Percentiles rank a stretch among this genome's conserved stretches.
Evolutionary conservation across 148 eudicot genomes (phyloP).

Genomic region (Dianthus caryophyllus): DNA sequence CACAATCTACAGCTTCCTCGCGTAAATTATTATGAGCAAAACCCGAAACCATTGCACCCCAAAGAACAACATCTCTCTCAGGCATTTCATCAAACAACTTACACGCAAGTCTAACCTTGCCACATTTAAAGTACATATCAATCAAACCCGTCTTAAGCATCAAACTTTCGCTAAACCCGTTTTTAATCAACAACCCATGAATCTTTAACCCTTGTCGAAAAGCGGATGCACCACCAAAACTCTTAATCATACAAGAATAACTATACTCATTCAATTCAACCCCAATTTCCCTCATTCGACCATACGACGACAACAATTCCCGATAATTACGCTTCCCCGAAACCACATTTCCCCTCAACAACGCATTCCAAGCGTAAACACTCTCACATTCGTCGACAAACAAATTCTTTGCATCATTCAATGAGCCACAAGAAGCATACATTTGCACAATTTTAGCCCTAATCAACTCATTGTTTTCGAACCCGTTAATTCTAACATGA

Average conservation of each 20-base stretch:
- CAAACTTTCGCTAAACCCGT: constrained; percentile 52
- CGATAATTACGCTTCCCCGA: constrained; percentile 45
- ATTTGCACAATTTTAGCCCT: constrained; percentile 59
- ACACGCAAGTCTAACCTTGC: constrained; percentile 64
- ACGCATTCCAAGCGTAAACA: constrained; percentile 85
- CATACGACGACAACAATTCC: constrained; percentile 38
- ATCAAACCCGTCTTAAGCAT: constrained; percentile 64
- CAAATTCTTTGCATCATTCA: constrained; percentile 55
- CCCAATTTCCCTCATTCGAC: constrained; percentile 64
- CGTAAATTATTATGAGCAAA: constrained; percentile 65
- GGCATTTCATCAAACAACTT: constrained; percentile 59
- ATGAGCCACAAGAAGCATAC: constrained; percentile 68
- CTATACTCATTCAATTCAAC: constrained; percentile 73
- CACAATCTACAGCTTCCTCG: constrained; percentile 47
- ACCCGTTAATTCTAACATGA: constrained; percentile 58
- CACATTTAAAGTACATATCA: constrained; percentile 90
- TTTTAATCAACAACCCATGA: constrained; percentile 69
- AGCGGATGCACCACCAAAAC: constrained; percentile 64
- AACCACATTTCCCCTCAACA: constrained; percentile 80
- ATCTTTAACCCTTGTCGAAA: constrained; percentile 61
- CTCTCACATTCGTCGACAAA: constrained; percentile 35
- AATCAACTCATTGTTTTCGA: constrained; percentile 62
- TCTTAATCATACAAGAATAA: constrained; percentile 82
- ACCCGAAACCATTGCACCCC: constrained; percentile 92
- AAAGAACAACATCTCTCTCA: constrained; percentile 70